Conservation (phyloP, 495 filamentous ascomycete species). For the Neurospora sp. region DNA sequence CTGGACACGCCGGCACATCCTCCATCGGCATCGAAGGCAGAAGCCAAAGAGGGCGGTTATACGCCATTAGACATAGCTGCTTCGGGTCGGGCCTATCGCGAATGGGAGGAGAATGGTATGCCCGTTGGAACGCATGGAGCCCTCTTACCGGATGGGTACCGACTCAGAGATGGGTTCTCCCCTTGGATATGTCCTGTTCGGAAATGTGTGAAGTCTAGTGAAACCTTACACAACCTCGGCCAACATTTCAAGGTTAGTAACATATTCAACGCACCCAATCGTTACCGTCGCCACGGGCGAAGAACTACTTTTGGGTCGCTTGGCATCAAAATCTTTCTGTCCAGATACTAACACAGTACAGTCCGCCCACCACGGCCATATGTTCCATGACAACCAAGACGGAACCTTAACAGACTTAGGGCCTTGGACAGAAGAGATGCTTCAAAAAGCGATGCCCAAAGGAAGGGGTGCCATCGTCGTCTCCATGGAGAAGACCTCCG, state of each 20-base stretch:
- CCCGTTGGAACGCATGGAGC: background rate
- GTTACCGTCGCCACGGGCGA: background rate
- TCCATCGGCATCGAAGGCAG: background rate
- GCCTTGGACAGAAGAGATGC: slow-evolving; percentile 3
- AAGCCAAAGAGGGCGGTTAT: background rate
- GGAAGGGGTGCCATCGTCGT: slow-evolving; percentile 7
- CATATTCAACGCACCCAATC: background rate
- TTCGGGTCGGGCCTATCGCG: slow-evolving; percentile 14
- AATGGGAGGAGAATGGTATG: slow-evolving; percentile 5
- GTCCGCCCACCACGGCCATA: slow-evolving; percentile 12
- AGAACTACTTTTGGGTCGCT: background rate
- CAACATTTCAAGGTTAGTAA: slow-evolving; percentile 13
- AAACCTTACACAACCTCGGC: slow-evolving; percentile 4
- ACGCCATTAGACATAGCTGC: slow-evolving; percentile 12
- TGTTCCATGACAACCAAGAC: slow-evolving; percentile 28
- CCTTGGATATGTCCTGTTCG: slow-evolving; percentile 17
- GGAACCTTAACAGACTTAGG: slow-evolving; percentile 22
- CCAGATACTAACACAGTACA: background rate
- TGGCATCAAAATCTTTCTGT: background rate
- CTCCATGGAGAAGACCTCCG: slow-evolving; percentile 3
- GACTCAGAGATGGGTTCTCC: background rate
- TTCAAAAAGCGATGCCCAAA: slow-evolving; percentile 2
- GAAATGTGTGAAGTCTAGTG: slow-evolving; percentile 6
- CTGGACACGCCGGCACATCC: background rate
- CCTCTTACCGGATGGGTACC: slow-evolving; percentile 16